These are phyloP conservation scores for Botryobasidium botryosum DNA, from an alignment of 768 basidiomycete species.

Conservation along the genomic window DNA sequence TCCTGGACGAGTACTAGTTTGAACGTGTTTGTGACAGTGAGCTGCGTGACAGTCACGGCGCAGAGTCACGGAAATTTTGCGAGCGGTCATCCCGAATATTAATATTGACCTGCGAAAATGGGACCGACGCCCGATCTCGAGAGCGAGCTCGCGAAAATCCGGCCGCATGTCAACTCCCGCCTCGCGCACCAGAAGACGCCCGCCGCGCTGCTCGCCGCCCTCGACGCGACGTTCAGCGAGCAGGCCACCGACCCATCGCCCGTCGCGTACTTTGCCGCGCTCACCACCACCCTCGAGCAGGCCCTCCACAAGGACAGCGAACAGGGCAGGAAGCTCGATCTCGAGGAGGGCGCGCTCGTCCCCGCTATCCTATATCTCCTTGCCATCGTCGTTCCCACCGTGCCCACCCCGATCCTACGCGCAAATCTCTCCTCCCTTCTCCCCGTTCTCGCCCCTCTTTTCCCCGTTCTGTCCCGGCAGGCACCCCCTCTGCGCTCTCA, in stretches of 20 bases:
- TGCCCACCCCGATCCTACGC: conserved; percentile 64
- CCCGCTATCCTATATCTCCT: conserved; percentile 77
- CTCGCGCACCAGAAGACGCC: conserved; percentile 82
- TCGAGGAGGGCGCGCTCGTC: conserved; percentile 55
- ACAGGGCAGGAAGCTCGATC: conserved; percentile 21
- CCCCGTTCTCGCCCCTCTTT: conserved; percentile 60
- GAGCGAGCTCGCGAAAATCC: conserved; percentile 53
- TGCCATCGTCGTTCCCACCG: conserved; percentile 58
- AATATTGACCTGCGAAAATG: no score
- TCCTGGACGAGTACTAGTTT: no score
- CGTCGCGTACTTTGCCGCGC: conserved; percentile 89
- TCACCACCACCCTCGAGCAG: conserved; percentile 69
- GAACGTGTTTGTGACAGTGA: no score
- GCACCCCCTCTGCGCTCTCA: conserved; percentile 80
- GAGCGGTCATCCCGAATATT: no score
- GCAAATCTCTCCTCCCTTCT: conserved; percentile 56
- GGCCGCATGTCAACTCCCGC: conserved; percentile 65
- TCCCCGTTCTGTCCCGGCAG: conserved; percentile 42
- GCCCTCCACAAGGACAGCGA: conserved; percentile 38
- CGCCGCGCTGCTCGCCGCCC: conserved; percentile 64
- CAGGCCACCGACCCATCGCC: conserved; percentile 49
- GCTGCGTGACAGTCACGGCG: no score
- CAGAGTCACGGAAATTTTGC: no score
- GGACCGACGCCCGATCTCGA: no score
- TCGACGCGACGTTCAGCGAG: conserved; percentile 67